These are phyloP conservation scores for Colletotrichum cordylinicola DNA, from an alignment of 2,329 filamentous ascomycete genomes.

Conservation along the genomic window DNA sequence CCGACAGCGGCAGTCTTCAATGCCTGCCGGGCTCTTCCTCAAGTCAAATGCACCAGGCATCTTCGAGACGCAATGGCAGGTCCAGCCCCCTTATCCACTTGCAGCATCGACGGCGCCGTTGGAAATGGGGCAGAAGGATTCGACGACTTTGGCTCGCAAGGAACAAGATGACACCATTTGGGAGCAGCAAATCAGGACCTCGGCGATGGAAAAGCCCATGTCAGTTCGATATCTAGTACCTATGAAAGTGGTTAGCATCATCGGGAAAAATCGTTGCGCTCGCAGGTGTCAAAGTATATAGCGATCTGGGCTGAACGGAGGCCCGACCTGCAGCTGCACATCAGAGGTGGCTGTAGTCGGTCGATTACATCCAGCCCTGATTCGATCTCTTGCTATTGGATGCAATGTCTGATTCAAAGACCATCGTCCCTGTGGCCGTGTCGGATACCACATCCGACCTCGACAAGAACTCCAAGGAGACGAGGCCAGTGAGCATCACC, in stretches of 20 bases:
- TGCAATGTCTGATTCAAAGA: not conserved
- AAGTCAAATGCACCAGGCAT: not conserved
- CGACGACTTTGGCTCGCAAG: not conserved
- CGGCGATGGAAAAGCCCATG: not conserved
- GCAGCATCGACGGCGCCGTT: not conserved
- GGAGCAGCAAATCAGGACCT: not conserved
- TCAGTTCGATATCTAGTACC: not conserved
- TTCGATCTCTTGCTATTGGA: not conserved
- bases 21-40: not conserved
- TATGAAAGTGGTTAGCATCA: not conserved
- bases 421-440: not conserved
- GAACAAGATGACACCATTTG: not conserved
- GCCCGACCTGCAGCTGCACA: not conserved
- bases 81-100: not conserved
- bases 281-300: not conserved
- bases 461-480: not conserved
- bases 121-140: not conserved
- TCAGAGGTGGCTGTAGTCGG: not conserved
- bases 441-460: not conserved
- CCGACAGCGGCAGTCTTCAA: not conserved
- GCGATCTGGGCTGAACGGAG: not conserved
- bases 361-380: not conserved
- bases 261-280: constrained; percentile 11
- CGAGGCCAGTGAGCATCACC: not conserved
- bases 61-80: not conserved